Conservation (phyloP, 1,284 basidiomycete species). For the Cryptococcus depauperatus region DNA sequence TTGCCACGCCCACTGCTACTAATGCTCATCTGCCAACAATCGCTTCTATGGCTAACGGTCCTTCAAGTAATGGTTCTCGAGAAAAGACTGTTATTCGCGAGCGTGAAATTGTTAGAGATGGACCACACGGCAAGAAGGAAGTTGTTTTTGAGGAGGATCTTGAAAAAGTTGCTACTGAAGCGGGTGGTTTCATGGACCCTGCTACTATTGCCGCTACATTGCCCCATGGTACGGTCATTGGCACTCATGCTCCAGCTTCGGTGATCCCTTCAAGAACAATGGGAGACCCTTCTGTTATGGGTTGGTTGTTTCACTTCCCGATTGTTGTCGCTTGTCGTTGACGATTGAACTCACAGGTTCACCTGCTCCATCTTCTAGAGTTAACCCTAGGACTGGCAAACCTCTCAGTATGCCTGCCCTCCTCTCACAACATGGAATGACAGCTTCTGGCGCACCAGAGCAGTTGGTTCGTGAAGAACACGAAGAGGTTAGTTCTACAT, state of each 20-base stretch:
- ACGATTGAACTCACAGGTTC: not conserved
- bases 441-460: too few relatives aligned
- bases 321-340: not conserved
- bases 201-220: slow-evolving; percentile 2
- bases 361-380: slow-evolving; percentile 9
- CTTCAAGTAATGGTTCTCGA: slow-evolving; percentile 6
- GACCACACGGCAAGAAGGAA: slow-evolving; percentile 21
- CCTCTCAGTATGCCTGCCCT: slow-evolving; percentile 26
- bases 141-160: slow-evolving; percentile 18
- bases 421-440: slow-evolving; percentile 19
- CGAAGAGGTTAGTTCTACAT: slow-evolving; percentile 26
- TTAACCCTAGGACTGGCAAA: slow-evolving; percentile 34
- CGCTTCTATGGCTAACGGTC: not conserved
- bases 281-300: slow-evolving; percentile 3
- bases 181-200: not conserved
- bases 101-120: slow-evolving; percentile 27
- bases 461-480: slow-evolving; percentile 32
- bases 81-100: slow-evolving; percentile 30
- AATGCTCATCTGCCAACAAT: not conserved
- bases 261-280: slow-evolving; percentile 3
- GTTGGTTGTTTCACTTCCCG: slow-evolving; percentile 1
- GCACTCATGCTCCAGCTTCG: not conserved
- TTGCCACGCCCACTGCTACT: slow-evolving; percentile 2
- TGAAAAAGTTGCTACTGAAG: not conserved
- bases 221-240: slow-evolving; percentile 7